phyloP scores from a whole-genome alignment of 208 protist genomes.

The Tetramitus jugosus region DNA sequence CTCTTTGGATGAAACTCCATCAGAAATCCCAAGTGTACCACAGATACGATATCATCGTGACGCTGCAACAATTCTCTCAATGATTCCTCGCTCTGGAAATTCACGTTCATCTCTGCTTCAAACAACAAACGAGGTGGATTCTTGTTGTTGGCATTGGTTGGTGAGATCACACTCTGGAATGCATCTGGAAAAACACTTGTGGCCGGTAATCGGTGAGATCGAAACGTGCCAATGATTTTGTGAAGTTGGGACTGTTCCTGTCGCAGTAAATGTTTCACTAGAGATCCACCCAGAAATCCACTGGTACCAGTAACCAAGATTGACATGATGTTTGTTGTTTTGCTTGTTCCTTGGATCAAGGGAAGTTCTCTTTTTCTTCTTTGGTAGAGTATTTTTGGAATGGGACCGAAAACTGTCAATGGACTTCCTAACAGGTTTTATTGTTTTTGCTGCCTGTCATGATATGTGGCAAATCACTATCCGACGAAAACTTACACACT shows the following conservation, averaged over 20 bases:
- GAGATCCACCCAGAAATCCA: neutral
- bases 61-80: neutral
- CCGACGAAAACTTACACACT: no score
- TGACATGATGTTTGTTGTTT: no score
- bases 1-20: slow-evolving; percentile 17
- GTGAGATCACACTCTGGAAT: neutral
- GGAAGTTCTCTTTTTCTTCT: no score
- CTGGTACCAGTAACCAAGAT: neutral
- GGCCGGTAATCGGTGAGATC: neutral
- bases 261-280: neutral
- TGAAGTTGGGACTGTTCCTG: neutral
- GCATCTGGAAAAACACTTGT: neutral
- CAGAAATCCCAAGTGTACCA: neutral
- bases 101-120: no score
- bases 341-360: no score
- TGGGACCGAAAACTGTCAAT: no score
- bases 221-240: neutral
- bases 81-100: neutral
- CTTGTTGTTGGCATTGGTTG: neutral
- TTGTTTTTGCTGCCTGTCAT: no score
- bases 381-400: no score
- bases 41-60: neutral
- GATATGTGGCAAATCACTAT: no score
- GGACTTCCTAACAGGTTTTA: no score
- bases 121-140: neutral